Percentiles rank a stretch among this genome's conserved stretches.
Evolutionary conservation across 352 stramenopile species (phyloP).

Genomic region (Globisporangium iwayamae): DNA sequence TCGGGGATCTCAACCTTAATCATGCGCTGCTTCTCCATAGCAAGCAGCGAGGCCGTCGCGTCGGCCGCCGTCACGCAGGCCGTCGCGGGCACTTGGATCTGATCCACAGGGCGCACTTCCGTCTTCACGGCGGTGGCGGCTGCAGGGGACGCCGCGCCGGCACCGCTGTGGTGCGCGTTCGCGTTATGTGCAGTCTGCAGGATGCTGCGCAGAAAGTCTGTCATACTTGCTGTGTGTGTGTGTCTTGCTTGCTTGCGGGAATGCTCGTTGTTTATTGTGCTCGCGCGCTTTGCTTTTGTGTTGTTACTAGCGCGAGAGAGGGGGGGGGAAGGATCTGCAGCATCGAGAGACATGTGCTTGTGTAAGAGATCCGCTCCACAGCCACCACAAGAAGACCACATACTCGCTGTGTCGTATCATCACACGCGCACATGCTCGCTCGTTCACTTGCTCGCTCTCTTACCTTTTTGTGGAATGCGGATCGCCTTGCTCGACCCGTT

Average conservation of each 20-base stretch:
- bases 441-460: background rate
- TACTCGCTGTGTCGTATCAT: background rate
- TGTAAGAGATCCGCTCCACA: background rate
- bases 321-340: background rate
- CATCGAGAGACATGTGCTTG: background rate
- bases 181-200: constrained; percentile 45
- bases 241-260: constrained; percentile 6
- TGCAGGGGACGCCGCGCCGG: background rate
- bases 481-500: background rate
- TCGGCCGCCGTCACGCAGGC: constrained; percentile 18
- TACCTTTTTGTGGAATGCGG: constrained; percentile 7
- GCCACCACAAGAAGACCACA: background rate
- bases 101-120: constrained; percentile 48
- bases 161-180: constrained; percentile 7
- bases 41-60: constrained; percentile 13
- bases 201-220: constrained; percentile 77
- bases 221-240: constrained; percentile 40
- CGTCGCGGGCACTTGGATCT: constrained; percentile 50
- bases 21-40: constrained; percentile 41
- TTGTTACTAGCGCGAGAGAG: background rate
- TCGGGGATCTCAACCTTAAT: constrained; percentile 55
- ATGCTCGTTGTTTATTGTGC: background rate
- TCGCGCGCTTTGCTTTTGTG: background rate
- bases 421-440: background rate
- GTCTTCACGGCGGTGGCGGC: constrained; percentile 22